These are phyloP conservation scores for Apophysomyces sp. DNA, from an alignment of 371 early-diverging fungal genomes.

Conservation along the genomic window DNA sequence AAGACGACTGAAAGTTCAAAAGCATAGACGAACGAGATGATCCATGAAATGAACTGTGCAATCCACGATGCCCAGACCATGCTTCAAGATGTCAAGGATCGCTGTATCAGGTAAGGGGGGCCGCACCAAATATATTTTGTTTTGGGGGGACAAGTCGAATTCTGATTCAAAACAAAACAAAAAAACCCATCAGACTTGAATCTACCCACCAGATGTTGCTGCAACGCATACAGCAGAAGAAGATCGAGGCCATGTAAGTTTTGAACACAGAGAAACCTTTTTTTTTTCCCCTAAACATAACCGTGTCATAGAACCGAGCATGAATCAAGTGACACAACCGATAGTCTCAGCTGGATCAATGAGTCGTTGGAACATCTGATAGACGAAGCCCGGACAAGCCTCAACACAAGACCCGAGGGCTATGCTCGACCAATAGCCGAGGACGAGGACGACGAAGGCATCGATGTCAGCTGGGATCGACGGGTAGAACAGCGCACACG, in stretches of 20 bases:
- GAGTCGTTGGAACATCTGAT: constrained; percentile 16
- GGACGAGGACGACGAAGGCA: neutral
- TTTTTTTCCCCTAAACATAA: neutral
- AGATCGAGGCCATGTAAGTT: neutral
- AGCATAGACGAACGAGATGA: neutral
- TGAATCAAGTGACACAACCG: constrained; percentile 8
- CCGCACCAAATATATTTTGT: too few relatives aligned
- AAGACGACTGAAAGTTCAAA: neutral
- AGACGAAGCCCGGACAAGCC: constrained; percentile 16
- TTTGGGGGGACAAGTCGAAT: too few relatives aligned
- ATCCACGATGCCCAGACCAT: neutral
- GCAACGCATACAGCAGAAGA: neutral
- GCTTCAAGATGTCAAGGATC: neutral
- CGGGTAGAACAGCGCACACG: constrained; percentile 12
- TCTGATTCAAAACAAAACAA: too few relatives aligned
- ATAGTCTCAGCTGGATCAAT: constrained; percentile 21
- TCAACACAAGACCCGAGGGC: constrained; percentile 3
- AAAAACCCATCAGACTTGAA: neutral
- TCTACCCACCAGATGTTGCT: neutral
- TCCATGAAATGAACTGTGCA: neutral
- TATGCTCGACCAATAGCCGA: neutral
- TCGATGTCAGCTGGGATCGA: constrained; percentile 3
- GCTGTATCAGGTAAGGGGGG: neutral
- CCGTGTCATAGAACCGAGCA: constrained; percentile 1
- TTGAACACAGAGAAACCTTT: neutral